phyloP scores from a whole-genome alignment of 2,329 filamentous ascomycete genomes.

The Cephalotrichum gorgonifer region DNA sequence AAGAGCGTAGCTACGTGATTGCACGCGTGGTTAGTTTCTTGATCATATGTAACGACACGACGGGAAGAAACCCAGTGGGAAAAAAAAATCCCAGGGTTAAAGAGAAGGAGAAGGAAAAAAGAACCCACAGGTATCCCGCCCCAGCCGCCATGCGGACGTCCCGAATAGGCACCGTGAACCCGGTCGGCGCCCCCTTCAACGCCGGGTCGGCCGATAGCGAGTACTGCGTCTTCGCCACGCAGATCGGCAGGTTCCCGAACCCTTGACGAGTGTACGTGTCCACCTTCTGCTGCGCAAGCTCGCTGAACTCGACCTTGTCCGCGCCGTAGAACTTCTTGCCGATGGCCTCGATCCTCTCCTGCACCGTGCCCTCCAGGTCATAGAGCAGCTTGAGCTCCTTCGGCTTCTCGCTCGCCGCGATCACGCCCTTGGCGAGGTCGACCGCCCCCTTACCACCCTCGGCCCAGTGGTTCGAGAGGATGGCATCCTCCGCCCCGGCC shows the following conservation, averaged over 20 bases:
- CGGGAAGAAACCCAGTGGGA: no score
- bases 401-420: slow-evolving; percentile 70
- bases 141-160: slow-evolving; percentile 92
- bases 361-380: slow-evolving; percentile 63
- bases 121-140: slow-evolving; percentile 74
- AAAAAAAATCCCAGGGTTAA: no score
- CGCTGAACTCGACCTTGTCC: slow-evolving; percentile 79
- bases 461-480: slow-evolving; percentile 93
- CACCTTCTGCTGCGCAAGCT: slow-evolving; percentile 90
- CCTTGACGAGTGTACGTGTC: slow-evolving; percentile 90
- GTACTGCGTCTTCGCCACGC: slow-evolving; percentile 97
- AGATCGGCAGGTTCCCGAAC: slow-evolving; percentile 87
- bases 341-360: slow-evolving; percentile 85
- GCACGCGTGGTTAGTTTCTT: slow-evolving; percentile 20
- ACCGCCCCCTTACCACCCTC: slow-evolving; percentile 86
- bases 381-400: slow-evolving; percentile 88
- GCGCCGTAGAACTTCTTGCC: slow-evolving; percentile 93
- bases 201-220: slow-evolving; percentile 86
- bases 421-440: slow-evolving; percentile 78
- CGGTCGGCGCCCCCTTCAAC: slow-evolving; percentile 87
- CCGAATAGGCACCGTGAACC: slow-evolving; percentile 88
- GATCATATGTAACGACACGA: no score
- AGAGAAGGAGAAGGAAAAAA: neutral
- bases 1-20: slow-evolving; percentile 60
- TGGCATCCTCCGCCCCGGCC: slow-evolving; percentile 87